phyloP scores from a whole-genome alignment of 2,329 filamentous ascomycete genomes.

The Botrytis medusae region DNA sequence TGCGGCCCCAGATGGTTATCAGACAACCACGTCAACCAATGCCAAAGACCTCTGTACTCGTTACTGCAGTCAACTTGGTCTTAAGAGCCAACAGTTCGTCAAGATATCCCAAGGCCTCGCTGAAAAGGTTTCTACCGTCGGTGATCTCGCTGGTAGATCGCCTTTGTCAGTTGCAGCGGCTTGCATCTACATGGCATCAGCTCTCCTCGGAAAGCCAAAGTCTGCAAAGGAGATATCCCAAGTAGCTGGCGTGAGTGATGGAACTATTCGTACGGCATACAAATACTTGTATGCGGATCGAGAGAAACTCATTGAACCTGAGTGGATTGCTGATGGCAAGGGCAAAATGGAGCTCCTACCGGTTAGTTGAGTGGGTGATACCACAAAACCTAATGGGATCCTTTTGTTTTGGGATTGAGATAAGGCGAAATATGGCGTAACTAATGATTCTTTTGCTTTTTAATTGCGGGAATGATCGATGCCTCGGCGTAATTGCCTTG shows the following conservation, averaged over 20 bases:
- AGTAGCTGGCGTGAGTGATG: conserved; percentile 89
- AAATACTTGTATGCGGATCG: conserved; percentile 77
- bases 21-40: conserved; percentile 72
- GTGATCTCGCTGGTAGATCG: conserved; percentile 82
- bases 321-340: conserved; percentile 71
- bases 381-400: conserved; percentile 25
- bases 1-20: conserved; percentile 57
- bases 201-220: conserved; percentile 77
- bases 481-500: conserved; percentile 23
- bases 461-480: conserved; percentile 24
- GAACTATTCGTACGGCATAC: conserved; percentile 95
- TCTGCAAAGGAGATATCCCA: conserved; percentile 82
- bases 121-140: conserved; percentile 71
- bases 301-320: conserved; percentile 70
- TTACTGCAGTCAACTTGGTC: conserved; percentile 81
- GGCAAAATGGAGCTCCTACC: conserved; percentile 73
- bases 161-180: conserved; percentile 92
- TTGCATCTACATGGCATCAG: conserved; percentile 93
- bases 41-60: conserved; percentile 84
- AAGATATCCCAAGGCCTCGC: conserved; percentile 80
- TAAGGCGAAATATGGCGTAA: conserved; percentile 5
- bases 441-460: conserved; percentile 24
- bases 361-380: conserved; percentile 38
- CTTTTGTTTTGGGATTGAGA: conserved; percentile 16
- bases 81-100: conserved; percentile 70